These are phyloP conservation scores for Dunaliella primolecta DNA, from an alignment of 139 green algal species.

Conservation along the genomic window DNA sequence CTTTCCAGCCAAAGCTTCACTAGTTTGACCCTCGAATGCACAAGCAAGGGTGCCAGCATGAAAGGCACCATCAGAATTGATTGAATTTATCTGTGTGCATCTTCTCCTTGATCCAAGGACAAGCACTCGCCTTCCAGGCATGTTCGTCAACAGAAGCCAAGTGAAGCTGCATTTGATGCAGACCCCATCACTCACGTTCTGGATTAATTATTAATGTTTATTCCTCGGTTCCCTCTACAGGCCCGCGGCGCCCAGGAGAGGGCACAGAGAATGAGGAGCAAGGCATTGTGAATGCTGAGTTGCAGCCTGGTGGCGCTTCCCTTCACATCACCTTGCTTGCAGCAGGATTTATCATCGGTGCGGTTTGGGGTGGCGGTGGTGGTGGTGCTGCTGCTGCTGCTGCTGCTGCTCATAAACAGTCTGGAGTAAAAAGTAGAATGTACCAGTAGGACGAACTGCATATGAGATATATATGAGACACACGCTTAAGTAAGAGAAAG, in stretches of 20 bases:
- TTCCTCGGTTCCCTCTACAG: constrained; percentile 29
- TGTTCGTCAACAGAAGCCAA: not conserved
- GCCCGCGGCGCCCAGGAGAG: constrained; percentile 68
- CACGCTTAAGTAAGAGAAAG: no score
- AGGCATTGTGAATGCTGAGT: constrained; percentile 65
- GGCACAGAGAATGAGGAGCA: constrained; percentile 81
- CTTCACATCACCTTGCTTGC: constrained; percentile 86
- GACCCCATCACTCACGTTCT: not conserved
- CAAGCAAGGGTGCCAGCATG: not conserved
- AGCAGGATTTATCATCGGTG: constrained; percentile 86
- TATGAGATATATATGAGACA: no score
- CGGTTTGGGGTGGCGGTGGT: no score
- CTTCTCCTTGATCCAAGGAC: not conserved
- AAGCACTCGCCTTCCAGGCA: not conserved
- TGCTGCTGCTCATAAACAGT: no score
- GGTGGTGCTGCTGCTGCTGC: no score
- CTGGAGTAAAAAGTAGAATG: no score
- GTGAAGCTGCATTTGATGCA: not conserved
- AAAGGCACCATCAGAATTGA: not conserved
- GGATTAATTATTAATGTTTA: not conserved
- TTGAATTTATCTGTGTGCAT: not conserved
- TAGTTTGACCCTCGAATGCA: not conserved
- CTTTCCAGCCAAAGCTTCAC: not conserved
- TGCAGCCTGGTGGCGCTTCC: constrained; percentile 31
- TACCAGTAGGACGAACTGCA: no score